These are phyloP conservation scores for Plenodomus tracheiphilus DNA, from an alignment of 2,329 filamentous ascomycete genomes.

Conservation along the genomic window DNA sequence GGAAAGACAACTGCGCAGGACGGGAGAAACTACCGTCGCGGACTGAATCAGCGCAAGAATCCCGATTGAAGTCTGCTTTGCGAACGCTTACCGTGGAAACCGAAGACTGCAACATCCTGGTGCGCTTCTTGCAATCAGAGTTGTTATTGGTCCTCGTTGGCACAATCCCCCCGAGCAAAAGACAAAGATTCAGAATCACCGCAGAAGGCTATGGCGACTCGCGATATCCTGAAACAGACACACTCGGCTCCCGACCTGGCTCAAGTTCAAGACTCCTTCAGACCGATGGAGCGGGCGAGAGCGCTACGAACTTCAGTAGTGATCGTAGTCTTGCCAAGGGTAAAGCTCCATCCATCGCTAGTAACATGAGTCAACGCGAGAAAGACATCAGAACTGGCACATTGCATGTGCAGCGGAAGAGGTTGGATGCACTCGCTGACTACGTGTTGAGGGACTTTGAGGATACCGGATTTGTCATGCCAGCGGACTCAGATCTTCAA, in stretches of 20 bases:
- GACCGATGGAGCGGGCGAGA: slow-evolving; percentile 8
- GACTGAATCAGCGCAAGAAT: slow-evolving; percentile 7
- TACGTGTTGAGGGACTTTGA: slow-evolving; percentile 51
- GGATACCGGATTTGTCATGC: slow-evolving; percentile 53
- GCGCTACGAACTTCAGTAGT: slow-evolving; percentile 2
- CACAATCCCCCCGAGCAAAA: slow-evolving; percentile 49
- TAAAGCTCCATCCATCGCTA: slow-evolving; percentile 38
- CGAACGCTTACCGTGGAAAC: slow-evolving; percentile 54
- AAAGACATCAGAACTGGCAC: slow-evolving; percentile 44
- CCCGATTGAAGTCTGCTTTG: slow-evolving; percentile 30
- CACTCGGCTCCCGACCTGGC: slow-evolving; percentile 5
- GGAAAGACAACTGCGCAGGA: slow-evolving; percentile 49
- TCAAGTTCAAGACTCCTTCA: slow-evolving; percentile 9
- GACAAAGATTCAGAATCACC: slow-evolving; percentile 47
- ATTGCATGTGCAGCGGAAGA: slow-evolving; percentile 54
- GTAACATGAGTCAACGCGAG: slow-evolving; percentile 43
- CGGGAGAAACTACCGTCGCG: slow-evolving; percentile 18
- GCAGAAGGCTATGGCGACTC: slow-evolving; percentile 47
- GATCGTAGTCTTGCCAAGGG: slow-evolving; percentile 15
- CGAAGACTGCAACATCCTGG: slow-evolving; percentile 50
- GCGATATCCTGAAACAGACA: slow-evolving; percentile 40
- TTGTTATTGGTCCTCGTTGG: slow-evolving; percentile 54
- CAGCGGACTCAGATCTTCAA: slow-evolving; percentile 46
- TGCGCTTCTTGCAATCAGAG: slow-evolving; percentile 51
- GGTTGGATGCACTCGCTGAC: slow-evolving; percentile 51